These are phyloP conservation scores for Sinapis alba DNA, from an alignment of 441 rosid species.

Conservation along the genomic window DNA sequence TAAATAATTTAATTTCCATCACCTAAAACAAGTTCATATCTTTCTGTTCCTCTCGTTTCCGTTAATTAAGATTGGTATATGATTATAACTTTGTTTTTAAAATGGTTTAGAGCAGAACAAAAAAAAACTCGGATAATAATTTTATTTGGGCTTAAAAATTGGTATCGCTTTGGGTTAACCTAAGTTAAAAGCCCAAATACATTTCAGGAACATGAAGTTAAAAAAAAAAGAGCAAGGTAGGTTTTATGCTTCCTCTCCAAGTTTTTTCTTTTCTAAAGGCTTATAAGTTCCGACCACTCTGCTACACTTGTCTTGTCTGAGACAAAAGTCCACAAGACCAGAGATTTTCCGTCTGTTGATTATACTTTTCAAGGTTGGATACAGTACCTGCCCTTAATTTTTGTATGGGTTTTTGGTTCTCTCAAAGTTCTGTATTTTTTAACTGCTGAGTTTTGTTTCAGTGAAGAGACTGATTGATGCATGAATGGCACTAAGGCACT, in stretches of 20 bases:
- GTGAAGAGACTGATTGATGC: conserved; percentile 40
- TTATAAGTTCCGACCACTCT: conserved; percentile 26
- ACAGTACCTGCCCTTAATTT: neutral
- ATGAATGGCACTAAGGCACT: conserved; percentile 70
- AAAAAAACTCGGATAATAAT: neutral
- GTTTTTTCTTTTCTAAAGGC: neutral
- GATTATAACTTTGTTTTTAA: neutral
- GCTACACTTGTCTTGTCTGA: conserved; percentile 26
- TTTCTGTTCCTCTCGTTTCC: neutral
- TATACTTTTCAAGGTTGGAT: conserved; percentile 4
- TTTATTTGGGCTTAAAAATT: neutral
- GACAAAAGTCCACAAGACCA: conserved; percentile 7
- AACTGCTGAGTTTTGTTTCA: neutral
- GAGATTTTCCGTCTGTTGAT: conserved; percentile 5
- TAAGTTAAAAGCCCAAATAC: conserved; percentile 15
- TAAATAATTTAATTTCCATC: neutral
- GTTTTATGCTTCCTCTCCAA: neutral
- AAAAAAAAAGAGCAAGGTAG: neutral
- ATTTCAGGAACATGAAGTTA: neutral
- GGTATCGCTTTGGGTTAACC: neutral
- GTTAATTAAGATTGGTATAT: neutral
- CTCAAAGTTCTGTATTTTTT: conserved; percentile 8
- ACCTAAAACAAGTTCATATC: neutral
- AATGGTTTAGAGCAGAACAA: neutral
- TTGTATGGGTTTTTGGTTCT: neutral